A percentile compares a stretch with the other conserved stretches of the same genome.
These are phyloP conservation scores for Cydonia oblonga DNA, from an alignment of 331 rosid species.

Conservation along the genomic window DNA sequence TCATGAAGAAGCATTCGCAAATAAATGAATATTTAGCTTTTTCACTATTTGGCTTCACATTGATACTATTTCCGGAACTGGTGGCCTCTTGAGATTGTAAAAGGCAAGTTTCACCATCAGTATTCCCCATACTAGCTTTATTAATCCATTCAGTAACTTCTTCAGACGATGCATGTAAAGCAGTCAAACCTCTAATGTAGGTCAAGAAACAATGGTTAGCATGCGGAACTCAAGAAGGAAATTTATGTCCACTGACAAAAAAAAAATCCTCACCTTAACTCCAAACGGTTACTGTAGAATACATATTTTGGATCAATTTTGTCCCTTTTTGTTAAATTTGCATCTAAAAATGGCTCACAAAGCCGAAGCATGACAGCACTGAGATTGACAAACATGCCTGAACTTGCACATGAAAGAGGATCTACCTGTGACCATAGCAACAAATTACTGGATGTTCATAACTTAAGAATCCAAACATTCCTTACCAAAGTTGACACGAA, in stretches of 20 bases:
- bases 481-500: neutral
- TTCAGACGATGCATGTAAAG: slow-evolving; percentile 89
- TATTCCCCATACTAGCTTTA: slow-evolving; percentile 28
- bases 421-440: slow-evolving; percentile 53
- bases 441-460: neutral
- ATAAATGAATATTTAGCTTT: slow-evolving; percentile 69
- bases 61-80: slow-evolving; percentile 61
- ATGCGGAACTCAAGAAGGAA: slow-evolving; percentile 3
- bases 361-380: slow-evolving; percentile 94
- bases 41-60: slow-evolving; percentile 31
- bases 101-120: slow-evolving; percentile 55
- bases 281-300: slow-evolving; percentile 61
- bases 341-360: slow-evolving; percentile 92
- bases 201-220: slow-evolving; percentile 31
- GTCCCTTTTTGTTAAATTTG: slow-evolving; percentile 71
- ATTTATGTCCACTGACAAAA: neutral
- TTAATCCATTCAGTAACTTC: slow-evolving; percentile 84
- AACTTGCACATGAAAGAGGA: slow-evolving; percentile 87
- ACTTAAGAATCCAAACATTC: neutral
- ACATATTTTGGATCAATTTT: slow-evolving; percentile 89
- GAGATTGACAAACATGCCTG: slow-evolving; percentile 97
- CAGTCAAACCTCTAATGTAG: slow-evolving; percentile 78
- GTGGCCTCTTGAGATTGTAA: slow-evolving; percentile 83
- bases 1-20: slow-evolving; percentile 99
- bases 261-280: slow-evolving; percentile 54